Percentiles rank a stretch among this genome's conserved stretches.
These are phyloP conservation scores for Haematococcus lacustris DNA, from an alignment of 139 green algal species.

Conservation along the genomic window DNA sequence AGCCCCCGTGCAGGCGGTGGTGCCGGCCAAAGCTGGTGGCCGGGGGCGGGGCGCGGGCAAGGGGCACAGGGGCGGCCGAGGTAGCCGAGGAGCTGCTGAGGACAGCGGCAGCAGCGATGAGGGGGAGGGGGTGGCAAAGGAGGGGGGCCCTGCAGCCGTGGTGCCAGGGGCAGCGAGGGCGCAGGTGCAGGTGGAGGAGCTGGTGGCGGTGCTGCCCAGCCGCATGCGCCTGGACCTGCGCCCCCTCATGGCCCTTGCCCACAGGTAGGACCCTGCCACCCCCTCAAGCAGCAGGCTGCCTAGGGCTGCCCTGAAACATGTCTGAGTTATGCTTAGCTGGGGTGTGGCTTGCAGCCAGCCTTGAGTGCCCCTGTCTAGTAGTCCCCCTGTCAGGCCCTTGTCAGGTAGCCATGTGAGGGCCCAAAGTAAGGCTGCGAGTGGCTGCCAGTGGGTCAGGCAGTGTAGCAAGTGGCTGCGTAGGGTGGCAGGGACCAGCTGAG, in stretches of 20 bases:
- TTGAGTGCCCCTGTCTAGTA: no score
- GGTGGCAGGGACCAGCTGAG: no score
- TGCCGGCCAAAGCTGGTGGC: background rate
- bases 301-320: no score
- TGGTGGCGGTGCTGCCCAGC: background rate
- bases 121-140: slow-evolving; percentile 8
- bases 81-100: background rate
- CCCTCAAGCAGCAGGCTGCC: no score
- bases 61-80: background rate
- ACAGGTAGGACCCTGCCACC: no score
- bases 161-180: background rate
- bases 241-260: slow-evolving; percentile 17
- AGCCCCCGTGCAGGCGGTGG: background rate
- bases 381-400: no score
- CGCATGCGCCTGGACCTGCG: slow-evolving; percentile 33
- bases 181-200: slow-evolving; percentile 6
- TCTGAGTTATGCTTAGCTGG: no score
- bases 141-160: slow-evolving; percentile 1
- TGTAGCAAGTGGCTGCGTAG: no score
- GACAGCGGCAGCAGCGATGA: background rate
- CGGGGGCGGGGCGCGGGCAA: background rate
- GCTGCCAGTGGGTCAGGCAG: no score
- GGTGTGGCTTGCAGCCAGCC: no score
- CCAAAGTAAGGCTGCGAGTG: no score
- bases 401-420: no score